Base-by-base conservation (phyloP, 805 yeast genomes). In the Starmerella floris region DNA sequence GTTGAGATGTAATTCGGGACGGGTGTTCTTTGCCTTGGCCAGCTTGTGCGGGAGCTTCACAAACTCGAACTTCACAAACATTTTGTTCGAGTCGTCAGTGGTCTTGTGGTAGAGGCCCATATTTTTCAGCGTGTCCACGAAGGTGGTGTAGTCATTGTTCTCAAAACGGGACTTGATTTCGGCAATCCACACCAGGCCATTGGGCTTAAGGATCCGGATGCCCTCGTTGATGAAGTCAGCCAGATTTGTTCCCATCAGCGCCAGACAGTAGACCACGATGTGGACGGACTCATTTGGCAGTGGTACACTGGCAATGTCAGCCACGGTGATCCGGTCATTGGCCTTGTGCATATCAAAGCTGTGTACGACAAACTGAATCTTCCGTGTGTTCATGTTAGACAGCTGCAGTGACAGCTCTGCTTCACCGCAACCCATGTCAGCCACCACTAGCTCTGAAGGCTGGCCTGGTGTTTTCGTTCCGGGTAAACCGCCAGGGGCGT, bases 381-480 rank as follows among this genome's bases (percentile, higher is more conserved):
- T 59, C 35, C 67, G 69, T 23, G 35, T 23, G 13, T 40, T 25
- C 23, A 48, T 10, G 23, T 34, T 31, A 15, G 28, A 2, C 5
- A 49, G 41, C 46, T 56, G 55, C 39, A 83, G 70, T 52, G 84
- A 82, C 37, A 91, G 69, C 54, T 82, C 81, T 0, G 97, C 98
- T 62, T 91, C 98, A 43, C 98, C 99, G 61, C 98, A 91, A 10
- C 98, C 99, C 97, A 91, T 88, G 64, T 91, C 98, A 0, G 97
- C 96, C 45, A 91, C 72, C 3, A 81, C 84, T 30, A 88, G 76
- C 45, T 71, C 70, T 43, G 74, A 75, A 11, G 33, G 36, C 38
- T 62, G 62, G 20, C 32, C 32, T 5, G 9, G 27, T 22, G 8
- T 5, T n/a, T 64, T 60, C 35, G 54, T 59, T 36, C 68, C 72